Evolutionary conservation across 2,329 filamentous ascomycete species (phyloP).

Genomic region (Diaporthe citrichinensis): DNA sequence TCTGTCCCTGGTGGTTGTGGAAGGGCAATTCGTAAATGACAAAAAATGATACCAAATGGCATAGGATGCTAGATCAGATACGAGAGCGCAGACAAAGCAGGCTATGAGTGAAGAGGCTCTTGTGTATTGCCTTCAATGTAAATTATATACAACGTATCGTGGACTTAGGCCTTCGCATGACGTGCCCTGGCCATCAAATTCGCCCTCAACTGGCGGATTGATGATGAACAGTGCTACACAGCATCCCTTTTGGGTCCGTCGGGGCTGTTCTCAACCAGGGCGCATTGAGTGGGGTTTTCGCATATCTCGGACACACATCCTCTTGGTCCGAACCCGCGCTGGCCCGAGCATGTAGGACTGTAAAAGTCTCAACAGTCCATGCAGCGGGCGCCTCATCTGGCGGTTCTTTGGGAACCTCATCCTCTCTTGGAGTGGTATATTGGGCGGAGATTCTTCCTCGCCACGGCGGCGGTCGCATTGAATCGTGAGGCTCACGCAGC

Average conservation of each 20-base stretch:
- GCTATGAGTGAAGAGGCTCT: background rate
- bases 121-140: background rate
- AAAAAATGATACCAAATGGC: constrained; percentile 36
- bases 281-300: background rate
- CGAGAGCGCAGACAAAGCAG: background rate
- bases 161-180: too few species aligned
- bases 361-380: background rate
- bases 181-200: background rate
- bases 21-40: background rate
- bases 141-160: background rate
- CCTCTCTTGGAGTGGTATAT: background rate
- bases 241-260: background rate
- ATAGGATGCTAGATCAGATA: constrained; percentile 19
- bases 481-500: background rate
- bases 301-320: background rate
- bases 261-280: too few species aligned
- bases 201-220: background rate
- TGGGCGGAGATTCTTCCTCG: background rate
- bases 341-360: background rate
- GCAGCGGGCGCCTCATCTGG: rapidly evolving
- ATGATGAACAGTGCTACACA: too few species aligned
- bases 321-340: background rate
- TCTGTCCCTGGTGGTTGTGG: background rate
- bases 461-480: background rate
- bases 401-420: too few species aligned